Evolutionary conservation across 2,329 filamentous ascomycete genomes (phyloP).

Genomic region (Westerdykella sp.): DNA sequence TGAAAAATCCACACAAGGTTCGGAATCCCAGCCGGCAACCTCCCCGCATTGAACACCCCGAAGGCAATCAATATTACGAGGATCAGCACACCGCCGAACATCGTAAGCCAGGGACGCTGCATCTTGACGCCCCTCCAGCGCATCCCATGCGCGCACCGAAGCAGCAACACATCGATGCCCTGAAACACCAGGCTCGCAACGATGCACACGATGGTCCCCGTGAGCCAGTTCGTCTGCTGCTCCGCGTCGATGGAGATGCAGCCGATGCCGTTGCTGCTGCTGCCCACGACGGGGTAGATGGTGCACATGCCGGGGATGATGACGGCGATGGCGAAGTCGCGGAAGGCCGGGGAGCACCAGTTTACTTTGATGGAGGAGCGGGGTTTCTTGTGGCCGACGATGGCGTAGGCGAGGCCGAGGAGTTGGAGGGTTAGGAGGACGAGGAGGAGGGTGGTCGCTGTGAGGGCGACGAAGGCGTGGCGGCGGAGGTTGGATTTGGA

Average conservation of each 20-base stretch:
- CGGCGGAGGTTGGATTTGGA: not conserved
- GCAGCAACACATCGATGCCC: conserved; percentile 1
- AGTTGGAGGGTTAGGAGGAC: conserved; percentile 7
- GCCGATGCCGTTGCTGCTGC: conserved; percentile 10
- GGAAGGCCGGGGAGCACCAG: conserved; percentile 10
- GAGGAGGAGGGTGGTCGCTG: conserved; percentile 3
- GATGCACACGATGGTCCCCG: conserved; percentile 5
- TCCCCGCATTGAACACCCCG: no score
- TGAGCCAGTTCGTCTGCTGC: conserved; percentile 8
- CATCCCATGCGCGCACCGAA: no score
- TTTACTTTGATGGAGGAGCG: conserved; percentile 2
- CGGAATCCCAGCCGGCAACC: no score
- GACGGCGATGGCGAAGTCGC: conserved; percentile 7
- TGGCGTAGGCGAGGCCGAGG: conserved; percentile 2
- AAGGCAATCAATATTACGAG: no score
- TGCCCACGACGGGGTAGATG: conserved; percentile 3
- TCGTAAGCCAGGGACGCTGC: no score
- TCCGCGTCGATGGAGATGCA: conserved; percentile 7
- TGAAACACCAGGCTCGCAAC: conserved; percentile 3
- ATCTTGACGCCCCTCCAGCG: no score
- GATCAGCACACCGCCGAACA: no score
- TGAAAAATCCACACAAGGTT: no score
- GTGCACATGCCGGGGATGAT: conserved; percentile 9
- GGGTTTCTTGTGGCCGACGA: not conserved
- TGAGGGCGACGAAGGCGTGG: conserved; percentile 7